A percentile compares a stretch with the other conserved stretches of the same genome.
Evolutionary conservation across 768 basidiomycete genomes (phyloP).

Genomic region (Fomitopsis serialis): DNA sequence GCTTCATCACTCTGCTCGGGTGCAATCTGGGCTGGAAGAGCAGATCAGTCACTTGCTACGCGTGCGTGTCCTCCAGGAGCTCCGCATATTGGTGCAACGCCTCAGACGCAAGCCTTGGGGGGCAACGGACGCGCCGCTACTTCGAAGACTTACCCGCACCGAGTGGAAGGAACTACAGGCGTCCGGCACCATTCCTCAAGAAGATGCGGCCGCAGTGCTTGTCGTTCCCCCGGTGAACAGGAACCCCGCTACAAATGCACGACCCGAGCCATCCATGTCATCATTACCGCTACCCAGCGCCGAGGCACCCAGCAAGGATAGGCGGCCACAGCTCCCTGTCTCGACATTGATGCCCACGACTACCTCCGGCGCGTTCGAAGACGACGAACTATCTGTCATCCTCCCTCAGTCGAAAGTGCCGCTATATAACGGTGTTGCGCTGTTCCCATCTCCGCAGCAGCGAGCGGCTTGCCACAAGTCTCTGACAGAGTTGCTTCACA

Average conservation of each 20-base stretch:
- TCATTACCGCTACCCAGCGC: slow-evolving; percentile 2
- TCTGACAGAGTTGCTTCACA: slow-evolving; percentile 34
- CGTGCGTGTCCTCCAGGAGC: slow-evolving; percentile 69
- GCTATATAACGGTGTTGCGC: slow-evolving; percentile 56
- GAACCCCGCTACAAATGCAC: slow-evolving; percentile 39
- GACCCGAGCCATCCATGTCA: slow-evolving; percentile 26
- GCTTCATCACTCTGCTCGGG: slow-evolving; percentile 22
- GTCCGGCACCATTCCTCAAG: slow-evolving; percentile 42
- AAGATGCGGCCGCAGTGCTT: slow-evolving; percentile 60
- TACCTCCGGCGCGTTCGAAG: background rate
- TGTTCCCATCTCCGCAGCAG: slow-evolving; percentile 60
- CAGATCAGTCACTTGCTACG: slow-evolving; percentile 67
- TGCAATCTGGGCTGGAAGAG: slow-evolving; percentile 41
- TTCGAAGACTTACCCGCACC: slow-evolving; percentile 59
- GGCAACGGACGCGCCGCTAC: slow-evolving; percentile 27
- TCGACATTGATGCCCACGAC: slow-evolving; percentile 24
- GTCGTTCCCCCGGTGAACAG: slow-evolving; percentile 63
- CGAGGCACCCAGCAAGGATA: background rate
- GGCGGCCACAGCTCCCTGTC: slow-evolving; percentile 19
- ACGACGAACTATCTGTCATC: slow-evolving; percentile 14
- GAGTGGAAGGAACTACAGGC: slow-evolving; percentile 50
- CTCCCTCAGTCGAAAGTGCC: slow-evolving; percentile 42
- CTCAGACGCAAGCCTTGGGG: slow-evolving; percentile 29
- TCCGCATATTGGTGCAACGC: slow-evolving; percentile 50
- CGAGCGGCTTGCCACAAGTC: slow-evolving; percentile 40